Conservation (phyloP, 2,329 filamentous ascomycete genomes). For the Pestalotiopsis fici region DNA sequence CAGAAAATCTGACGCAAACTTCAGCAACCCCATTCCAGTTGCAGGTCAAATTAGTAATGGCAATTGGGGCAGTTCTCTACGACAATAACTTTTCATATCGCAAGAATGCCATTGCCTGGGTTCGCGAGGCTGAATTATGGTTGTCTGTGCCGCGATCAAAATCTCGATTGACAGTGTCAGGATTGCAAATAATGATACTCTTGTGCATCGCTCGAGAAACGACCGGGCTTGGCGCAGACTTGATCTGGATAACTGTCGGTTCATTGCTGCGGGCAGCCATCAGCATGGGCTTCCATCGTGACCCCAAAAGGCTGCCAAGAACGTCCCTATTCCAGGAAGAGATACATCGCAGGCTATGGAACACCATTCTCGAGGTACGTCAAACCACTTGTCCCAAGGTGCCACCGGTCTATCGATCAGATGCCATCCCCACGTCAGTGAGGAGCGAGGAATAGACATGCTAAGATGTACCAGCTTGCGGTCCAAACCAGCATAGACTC, state of each 20-base stretch:
- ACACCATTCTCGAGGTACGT: constrained; percentile 49
- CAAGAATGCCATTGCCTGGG: constrained; percentile 52
- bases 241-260: constrained; percentile 49
- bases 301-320: constrained; percentile 40
- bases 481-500: constrained; percentile 46
- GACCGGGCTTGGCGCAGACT: constrained; percentile 40
- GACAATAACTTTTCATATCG: constrained; percentile 53
- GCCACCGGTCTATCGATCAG: neutral
- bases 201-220: constrained; percentile 43
- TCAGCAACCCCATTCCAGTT: constrained; percentile 49
- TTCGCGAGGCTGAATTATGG: constrained; percentile 59
- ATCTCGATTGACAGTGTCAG: constrained; percentile 46
- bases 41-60: constrained; percentile 58
- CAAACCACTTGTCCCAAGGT: neutral
- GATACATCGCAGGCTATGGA: constrained; percentile 53
- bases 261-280: constrained; percentile 45
- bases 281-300: constrained; percentile 52
- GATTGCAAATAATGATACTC: constrained; percentile 49
- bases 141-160: constrained; percentile 55
- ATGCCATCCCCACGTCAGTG: neutral
- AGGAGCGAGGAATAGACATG: neutral
- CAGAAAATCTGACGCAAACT: constrained; percentile 1
- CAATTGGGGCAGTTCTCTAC: constrained; percentile 53
- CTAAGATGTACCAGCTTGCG: neutral
- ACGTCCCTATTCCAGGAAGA: constrained; percentile 38